phyloP scores from a whole-genome alignment of 169 alveolate species.

The Plasmodium inui region DNA sequence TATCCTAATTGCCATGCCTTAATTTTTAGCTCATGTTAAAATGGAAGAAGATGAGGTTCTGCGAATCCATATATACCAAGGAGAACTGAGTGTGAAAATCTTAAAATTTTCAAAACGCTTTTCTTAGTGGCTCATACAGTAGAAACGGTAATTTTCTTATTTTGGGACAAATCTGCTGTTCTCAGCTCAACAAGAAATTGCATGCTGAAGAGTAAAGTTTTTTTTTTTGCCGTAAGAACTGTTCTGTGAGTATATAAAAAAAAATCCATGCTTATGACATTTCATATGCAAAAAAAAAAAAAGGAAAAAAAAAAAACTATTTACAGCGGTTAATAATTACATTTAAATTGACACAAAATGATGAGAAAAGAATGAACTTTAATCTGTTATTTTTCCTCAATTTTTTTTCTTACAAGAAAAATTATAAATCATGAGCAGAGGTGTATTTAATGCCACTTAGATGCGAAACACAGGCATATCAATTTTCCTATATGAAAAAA shows the following conservation, averaged over 20 bases:
- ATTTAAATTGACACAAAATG: background rate
- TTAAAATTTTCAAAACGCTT: background rate
- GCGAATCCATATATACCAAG: background rate
- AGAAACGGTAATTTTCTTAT: background rate
- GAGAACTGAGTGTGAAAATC: background rate
- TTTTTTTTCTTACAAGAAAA: background rate
- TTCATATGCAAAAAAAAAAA: background rate
- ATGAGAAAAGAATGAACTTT: background rate
- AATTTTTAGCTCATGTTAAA: background rate
- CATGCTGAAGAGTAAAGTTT: background rate
- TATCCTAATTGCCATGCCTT: background rate
- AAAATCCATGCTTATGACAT: background rate
- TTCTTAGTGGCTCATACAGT: background rate
- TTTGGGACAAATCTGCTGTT: background rate
- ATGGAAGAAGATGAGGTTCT: background rate
- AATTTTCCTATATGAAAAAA: background rate
- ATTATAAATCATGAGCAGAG: background rate
- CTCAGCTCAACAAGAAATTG: background rate
- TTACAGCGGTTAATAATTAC: background rate
- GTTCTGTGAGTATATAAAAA: background rate
- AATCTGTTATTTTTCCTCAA: background rate
- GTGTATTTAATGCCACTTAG: background rate
- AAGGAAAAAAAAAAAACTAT: background rate
- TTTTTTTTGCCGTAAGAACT: background rate
- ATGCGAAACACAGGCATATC: background rate